Conservation (phyloP, 2,329 filamentous ascomycete species). For the Emmonsiellopsis sp. region DNA sequence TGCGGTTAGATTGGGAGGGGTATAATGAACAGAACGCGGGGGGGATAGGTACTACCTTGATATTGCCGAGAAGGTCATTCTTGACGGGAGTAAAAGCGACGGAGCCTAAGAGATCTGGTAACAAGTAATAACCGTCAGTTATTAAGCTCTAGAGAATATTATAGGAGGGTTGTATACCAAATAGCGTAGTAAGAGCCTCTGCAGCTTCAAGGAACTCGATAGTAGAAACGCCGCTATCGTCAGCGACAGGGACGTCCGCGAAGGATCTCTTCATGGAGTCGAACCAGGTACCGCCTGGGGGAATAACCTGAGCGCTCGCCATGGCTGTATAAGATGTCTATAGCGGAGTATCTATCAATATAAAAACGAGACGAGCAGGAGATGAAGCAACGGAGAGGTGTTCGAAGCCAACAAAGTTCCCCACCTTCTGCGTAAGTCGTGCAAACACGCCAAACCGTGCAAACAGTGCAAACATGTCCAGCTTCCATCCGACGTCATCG, state of each 20-base stretch:
- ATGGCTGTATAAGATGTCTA: conserved; percentile 30
- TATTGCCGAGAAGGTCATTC: conserved; percentile 80
- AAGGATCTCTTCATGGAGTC: conserved; percentile 79
- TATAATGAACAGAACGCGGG: neutral
- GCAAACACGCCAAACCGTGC: conserved; percentile 21
- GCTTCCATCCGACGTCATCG: conserved; percentile 22
- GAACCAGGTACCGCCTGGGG: conserved; percentile 69
- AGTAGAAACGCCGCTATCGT: conserved; percentile 70
- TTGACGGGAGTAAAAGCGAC: conserved; percentile 85
- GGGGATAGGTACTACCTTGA: conserved; percentile 62
- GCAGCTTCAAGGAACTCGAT: conserved; percentile 84
- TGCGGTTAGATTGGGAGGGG: conserved; percentile 1
- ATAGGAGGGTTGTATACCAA: conserved; percentile 48
- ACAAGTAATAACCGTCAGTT: neutral
- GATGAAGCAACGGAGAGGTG: conserved; percentile 7
- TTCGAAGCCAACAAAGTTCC: conserved; percentile 4
- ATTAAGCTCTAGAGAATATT: neutral
- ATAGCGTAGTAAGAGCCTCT: conserved; percentile 77
- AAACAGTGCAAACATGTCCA: conserved; percentile 13
- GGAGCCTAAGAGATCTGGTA: conserved; percentile 48
- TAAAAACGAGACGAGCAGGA: conserved; percentile 2
- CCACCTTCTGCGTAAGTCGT: neutral
- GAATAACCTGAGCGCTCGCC: conserved; percentile 40
- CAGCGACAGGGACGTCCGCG: conserved; percentile 65
- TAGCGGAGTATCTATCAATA: neutral